phyloP scores from a whole-genome alignment of 306 rosid genomes.

The Pterocarpus macrocarpus region DNA sequence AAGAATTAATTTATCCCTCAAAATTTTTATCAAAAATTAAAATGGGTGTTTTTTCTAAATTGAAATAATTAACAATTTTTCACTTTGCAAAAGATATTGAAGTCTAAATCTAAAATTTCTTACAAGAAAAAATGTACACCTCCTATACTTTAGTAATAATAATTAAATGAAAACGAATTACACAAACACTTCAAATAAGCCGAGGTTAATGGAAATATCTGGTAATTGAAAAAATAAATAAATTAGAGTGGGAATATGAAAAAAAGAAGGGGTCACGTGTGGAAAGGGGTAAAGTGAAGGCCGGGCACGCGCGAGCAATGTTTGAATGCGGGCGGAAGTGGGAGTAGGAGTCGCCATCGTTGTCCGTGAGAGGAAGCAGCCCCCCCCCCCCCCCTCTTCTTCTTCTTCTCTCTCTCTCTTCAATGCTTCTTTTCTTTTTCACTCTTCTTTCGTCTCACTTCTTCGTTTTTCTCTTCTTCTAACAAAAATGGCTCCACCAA shows the following conservation, averaged over 20 bases:
- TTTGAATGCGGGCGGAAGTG: slow-evolving; percentile 3
- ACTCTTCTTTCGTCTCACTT: neutral
- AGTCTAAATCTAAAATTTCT: too few species aligned
- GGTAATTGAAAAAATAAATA: too few species aligned
- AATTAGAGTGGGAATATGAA: neutral
- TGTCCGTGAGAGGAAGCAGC: slow-evolving; percentile 57
- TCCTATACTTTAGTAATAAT: too few species aligned
- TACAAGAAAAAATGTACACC: too few species aligned
- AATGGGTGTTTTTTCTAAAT: too few species aligned
- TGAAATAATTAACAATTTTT: too few species aligned
- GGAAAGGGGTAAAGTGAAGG: slow-evolving; percentile 29
- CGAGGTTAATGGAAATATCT: too few species aligned
- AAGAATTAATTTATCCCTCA: too few species aligned
- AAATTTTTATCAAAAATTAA: too few species aligned
- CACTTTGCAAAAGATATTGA: too few species aligned
- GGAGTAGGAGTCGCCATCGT: slow-evolving; percentile 45
- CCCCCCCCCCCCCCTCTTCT: neutral
- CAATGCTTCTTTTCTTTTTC: slow-evolving; percentile 5
- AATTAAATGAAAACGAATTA: too few species aligned
- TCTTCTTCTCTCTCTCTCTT: slow-evolving; percentile 17
- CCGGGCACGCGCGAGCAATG: slow-evolving; percentile 40
- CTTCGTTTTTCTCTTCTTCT: neutral
- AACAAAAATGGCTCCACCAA: slow-evolving; percentile 35
- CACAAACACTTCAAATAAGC: too few species aligned
- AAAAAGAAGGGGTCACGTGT: slow-evolving; percentile 36